Base-by-base conservation (phyloP, 176 grass and related monocot species). In the Juncus effusus region DNA sequence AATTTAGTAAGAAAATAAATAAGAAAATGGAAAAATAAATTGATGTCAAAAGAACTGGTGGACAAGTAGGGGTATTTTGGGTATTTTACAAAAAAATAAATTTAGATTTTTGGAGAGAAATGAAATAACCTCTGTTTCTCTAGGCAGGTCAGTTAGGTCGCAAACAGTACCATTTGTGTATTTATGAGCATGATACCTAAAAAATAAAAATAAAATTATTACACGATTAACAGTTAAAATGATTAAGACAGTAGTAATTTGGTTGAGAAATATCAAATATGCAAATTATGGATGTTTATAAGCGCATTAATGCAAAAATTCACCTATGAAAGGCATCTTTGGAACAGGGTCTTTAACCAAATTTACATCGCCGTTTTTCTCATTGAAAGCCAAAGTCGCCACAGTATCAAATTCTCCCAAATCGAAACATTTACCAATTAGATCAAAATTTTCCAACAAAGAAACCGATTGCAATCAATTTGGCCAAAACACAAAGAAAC, bases 121-220 rank as follows among this genome's bases (percentile, higher is more conserved):
- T 13, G 42, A 52, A 59, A 40, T 38, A 61, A 99, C 94, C 94
- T 99, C 94, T 41, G 94, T 93, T 50, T 90, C 83, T 36, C 89
- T 76, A 5, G 81, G 83, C 62, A 81, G 58, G 52, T 85, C 80
- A 60, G 94, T 99, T 44, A 99, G 81, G 72, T 99, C 94, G 51
- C 88, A 99, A 3, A 82, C 73, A 49, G 89, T 99, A 7, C 94
- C 94, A 70, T 99, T 99, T 62, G 75, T 80, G 75, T 82, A 99
- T 62, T 84, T 35, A 57, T 99, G 94, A 40, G 90, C 88, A 67
- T 99, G 94, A 78, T 93, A 99, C 58, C 94, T 99, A 79, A 13
- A 67, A 67, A 42, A 76, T 7, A 52, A 74, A 35, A 45, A 72
- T 12, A 57, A 59, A 39, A 45, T 2, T 28, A 45, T 57, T 57